phyloP scores from a whole-genome alignment of 768 basidiomycete species.

The Nidularia sp. region DNA sequence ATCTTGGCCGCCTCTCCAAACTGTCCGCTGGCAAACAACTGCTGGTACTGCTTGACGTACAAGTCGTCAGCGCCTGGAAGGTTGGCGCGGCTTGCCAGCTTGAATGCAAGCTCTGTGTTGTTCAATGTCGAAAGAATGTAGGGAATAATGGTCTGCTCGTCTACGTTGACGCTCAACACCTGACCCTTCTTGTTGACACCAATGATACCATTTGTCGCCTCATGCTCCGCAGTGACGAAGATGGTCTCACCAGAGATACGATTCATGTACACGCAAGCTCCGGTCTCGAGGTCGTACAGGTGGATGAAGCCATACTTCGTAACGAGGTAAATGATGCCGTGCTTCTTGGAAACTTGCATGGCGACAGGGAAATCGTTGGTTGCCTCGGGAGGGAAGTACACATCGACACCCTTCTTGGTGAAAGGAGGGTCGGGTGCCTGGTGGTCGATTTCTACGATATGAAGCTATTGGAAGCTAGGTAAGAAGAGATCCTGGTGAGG shows the following conservation, averaged over 20 bases:
- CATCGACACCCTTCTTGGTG: conserved; percentile 96
- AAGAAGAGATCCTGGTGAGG: background rate
- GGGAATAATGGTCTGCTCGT: conserved; percentile 93
- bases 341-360: conserved; percentile 97
- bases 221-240: conserved; percentile 97
- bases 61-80: conserved; percentile 97
- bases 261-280: conserved; percentile 99
- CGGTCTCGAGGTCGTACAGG: conserved; percentile 95
- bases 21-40: conserved; percentile 84
- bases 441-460: conserved; percentile 98
- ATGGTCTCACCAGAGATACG: conserved; percentile 99
- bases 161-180: conserved; percentile 93
- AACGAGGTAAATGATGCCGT: conserved; percentile 95
- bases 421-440: conserved; percentile 88
- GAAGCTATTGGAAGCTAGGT: conserved; percentile 55
- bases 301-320: conserved; percentile 99
- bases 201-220: conserved; percentile 91
- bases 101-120: conserved; percentile 97
- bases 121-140: conserved; percentile 92
- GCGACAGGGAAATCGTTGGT: conserved; percentile 98
- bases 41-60: conserved; percentile 91
- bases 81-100: conserved; percentile 93
- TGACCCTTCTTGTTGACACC: conserved; percentile 99
- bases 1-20: conserved; percentile 95
- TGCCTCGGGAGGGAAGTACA: conserved; percentile 98